Conservation (phyloP, 805 yeast species). For the Candida sithepensis region DNA sequence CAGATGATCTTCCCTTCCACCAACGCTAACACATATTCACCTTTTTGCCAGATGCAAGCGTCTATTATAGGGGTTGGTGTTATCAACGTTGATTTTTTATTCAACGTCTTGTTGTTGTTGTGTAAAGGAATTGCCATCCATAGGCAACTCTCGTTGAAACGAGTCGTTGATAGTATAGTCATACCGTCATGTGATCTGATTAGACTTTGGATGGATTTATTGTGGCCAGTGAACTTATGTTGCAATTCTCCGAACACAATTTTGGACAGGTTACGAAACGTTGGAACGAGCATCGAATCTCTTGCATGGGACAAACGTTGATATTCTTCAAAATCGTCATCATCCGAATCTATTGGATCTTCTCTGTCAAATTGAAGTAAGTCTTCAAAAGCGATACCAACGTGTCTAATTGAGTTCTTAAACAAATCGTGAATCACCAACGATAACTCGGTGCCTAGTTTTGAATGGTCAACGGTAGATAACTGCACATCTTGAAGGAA, state of each 20-base stretch:
- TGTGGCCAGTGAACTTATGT: conserved; percentile 78
- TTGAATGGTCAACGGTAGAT: conserved; percentile 7
- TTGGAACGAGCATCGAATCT: not conserved
- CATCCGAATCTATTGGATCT: conserved; percentile 5
- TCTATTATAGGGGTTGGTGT: conserved; percentile 44
- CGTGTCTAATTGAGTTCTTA: conserved; percentile 32
- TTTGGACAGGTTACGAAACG: not conserved
- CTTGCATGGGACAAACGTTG: not conserved
- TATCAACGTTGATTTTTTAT: conserved; percentile 33
- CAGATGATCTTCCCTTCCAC: conserved; percentile 44
- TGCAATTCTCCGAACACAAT: conserved; percentile 33
- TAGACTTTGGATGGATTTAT: conserved; percentile 68
- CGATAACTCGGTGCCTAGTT: conserved; percentile 29
- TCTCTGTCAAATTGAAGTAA: conserved; percentile 23
- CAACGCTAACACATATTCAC: conserved; percentile 42
- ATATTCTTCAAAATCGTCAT: not conserved
- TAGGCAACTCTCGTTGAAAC: conserved; percentile 59
- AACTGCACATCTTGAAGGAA: conserved; percentile 24
- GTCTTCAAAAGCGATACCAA: conserved; percentile 30
- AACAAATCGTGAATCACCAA: conserved; percentile 43
- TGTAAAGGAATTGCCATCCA: conserved; percentile 47
- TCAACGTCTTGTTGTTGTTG: conserved; percentile 26
- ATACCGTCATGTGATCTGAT: conserved; percentile 66
- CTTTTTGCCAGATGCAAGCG: conserved; percentile 48
- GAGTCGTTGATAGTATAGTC: conserved; percentile 53